Conservation (phyloP, 768 basidiomycete genomes). For the Lentinula sp. region DNA sequence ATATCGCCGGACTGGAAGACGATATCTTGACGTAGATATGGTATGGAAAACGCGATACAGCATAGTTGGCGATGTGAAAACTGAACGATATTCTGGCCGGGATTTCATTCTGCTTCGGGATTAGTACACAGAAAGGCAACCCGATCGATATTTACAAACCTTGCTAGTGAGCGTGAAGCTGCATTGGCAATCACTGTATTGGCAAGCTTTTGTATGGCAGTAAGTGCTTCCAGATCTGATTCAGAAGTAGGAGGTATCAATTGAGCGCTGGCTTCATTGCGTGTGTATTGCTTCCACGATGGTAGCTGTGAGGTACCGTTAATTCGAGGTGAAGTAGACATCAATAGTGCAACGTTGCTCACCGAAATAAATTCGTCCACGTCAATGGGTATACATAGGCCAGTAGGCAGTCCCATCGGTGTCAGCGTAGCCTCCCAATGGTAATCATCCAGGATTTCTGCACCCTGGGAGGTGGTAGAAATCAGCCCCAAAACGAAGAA, state of each 20-base stretch:
- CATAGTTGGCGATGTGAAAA: slow-evolving; percentile 74
- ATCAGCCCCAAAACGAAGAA: slow-evolving; percentile 94
- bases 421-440: slow-evolving; percentile 90
- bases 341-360: slow-evolving; percentile 19
- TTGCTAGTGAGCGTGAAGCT: slow-evolving; percentile 84
- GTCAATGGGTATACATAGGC: slow-evolving; percentile 86
- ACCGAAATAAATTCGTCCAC: slow-evolving; percentile 77
- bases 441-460: slow-evolving; percentile 89
- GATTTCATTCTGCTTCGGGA: slow-evolving; percentile 58
- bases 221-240: slow-evolving; percentile 77
- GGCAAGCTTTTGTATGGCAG: slow-evolving; percentile 87
- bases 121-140: slow-evolving; percentile 3
- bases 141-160: slow-evolving; percentile 36
- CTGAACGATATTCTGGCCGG: slow-evolving; percentile 62
- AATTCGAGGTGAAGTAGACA: not conserved
- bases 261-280: slow-evolving; percentile 34
- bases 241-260: slow-evolving; percentile 62
- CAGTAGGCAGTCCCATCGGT: slow-evolving; percentile 81
- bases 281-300: slow-evolving; percentile 45
- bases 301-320: slow-evolving; percentile 50
- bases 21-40: slow-evolving; percentile 85
- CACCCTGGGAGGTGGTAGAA: slow-evolving; percentile 86
- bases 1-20: slow-evolving; percentile 87
- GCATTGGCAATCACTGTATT: slow-evolving; percentile 96
- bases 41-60: slow-evolving; percentile 83